A percentile compares a stretch with the other conserved stretches of the same genome.
Evolutionary conservation across 768 basidiomycete species (phyloP).

Genomic region (Galerina marginata): DNA sequence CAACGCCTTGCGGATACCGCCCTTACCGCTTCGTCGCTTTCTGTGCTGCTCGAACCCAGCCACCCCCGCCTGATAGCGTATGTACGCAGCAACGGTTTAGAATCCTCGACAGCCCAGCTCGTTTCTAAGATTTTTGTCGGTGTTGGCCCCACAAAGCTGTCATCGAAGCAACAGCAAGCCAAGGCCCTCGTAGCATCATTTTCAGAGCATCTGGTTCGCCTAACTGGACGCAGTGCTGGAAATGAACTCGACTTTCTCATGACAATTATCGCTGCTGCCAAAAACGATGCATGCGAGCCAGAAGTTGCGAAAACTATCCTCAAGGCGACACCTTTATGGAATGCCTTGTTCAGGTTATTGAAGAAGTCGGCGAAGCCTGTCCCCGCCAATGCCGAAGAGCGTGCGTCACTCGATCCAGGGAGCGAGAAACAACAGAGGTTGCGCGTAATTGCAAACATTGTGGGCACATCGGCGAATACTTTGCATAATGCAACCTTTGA

Average conservation of each 20-base stretch:
- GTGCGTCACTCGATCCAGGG: not conserved
- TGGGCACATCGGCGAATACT: not conserved
- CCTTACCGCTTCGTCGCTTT: too few species aligned
- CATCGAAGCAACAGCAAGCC: conserved; percentile 4
- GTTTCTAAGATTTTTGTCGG: conserved; percentile 4
- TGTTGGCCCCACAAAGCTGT: not conserved
- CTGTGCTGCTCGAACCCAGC: too few species aligned
- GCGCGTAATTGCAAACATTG: not conserved
- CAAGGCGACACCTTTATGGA: not conserved
- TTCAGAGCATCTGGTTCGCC: conserved; percentile 1
- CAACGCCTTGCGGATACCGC: not conserved
- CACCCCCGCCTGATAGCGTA: not conserved
- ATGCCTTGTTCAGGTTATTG: not conserved
- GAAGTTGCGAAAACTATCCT: not conserved
- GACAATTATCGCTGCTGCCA: not conserved
- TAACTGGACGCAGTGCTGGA: too few species aligned
- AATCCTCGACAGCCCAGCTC: not conserved
- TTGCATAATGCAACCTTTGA: not conserved
- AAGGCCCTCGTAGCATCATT: conserved; percentile 4
- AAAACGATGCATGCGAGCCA: not conserved
- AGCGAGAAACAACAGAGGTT: not conserved
- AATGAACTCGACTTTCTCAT: not conserved
- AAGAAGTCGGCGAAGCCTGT: not conserved
- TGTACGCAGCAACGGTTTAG: not conserved
- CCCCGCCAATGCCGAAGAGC: not conserved